Evolutionary conservation across 257 asterid genomes (phyloP), one percentile per base, ranked within the genome.

Genomic region (Solanum pinnatisectum): DNA sequence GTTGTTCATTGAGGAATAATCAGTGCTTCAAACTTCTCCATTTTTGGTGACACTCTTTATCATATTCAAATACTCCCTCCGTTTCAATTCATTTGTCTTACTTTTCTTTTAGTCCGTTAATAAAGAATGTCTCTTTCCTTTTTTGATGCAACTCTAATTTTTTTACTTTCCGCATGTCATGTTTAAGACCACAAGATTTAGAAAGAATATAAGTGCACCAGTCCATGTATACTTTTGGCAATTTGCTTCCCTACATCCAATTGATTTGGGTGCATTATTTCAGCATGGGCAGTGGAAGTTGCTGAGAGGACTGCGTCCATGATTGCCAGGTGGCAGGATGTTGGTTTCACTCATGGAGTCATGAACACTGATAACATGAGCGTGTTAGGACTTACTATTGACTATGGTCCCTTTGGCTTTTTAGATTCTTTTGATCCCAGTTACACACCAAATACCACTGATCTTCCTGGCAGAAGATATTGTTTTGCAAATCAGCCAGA

Each of bases 251-350:
- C 12, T 23, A 0, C 39, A 15, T 46, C 4, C 16, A 5, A 56
- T 16, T 81, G 85, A 81, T 81, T 33, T 81, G 40, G 42, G 37
- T 70, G 67, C 81, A 72, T 70, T 52, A 84, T 84, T 87, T 87
- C 99, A 96, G 99, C 99, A 87, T 97, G 99, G 99, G 96, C 95
- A 2, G 99, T 96, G 89, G 99, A 97, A 93, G 94, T 97, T 87
- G 95, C 98, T 5, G 99, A 97, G 92, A 95, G 94, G 23, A 97
- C 99, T 4, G 99, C 99, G 88, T 94, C 98, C 85, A 90, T 95
- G 93, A 88, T 97, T 90, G 98, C 98, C 85, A 91, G 89, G 44
- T 97, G 99, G 99, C 99, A 97, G 94, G 99, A 97, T 85, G 98
- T 97, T 85, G 99, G 99, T 74, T 97, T 97, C 94, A 97, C 99